Percentiles rank a stretch among this genome's conserved stretches.
phyloP scores from a whole-genome alignment of 495 filamentous ascomycete genomes.

The Daldinia decipiens region DNA sequence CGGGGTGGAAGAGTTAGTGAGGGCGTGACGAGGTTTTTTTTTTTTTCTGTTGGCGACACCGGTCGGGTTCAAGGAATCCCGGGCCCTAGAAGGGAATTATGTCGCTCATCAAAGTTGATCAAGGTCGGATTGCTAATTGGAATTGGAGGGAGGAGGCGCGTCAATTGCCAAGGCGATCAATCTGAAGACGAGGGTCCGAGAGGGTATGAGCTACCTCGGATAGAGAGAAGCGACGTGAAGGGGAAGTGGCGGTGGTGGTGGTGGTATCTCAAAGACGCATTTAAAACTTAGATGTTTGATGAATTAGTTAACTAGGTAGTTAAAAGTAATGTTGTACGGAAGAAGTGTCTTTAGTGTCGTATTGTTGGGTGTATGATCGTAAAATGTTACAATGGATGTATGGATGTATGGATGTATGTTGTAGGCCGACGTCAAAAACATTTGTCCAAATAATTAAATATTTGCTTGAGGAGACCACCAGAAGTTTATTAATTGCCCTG shows the following conservation, averaged over 20 bases:
- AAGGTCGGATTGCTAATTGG: not conserved
- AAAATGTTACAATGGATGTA: constrained; percentile 13
- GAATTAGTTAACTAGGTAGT: too few species aligned
- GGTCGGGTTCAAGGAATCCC: constrained; percentile 10
- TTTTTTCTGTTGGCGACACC: constrained; percentile 3
- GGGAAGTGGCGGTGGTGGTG: not conserved
- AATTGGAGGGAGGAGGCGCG: constrained; percentile 2
- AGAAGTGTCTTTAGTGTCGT: constrained; percentile 6
- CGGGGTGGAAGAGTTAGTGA: constrained; percentile 30
- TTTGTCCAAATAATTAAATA: constrained; percentile 8
- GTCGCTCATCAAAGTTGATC: constrained; percentile 13
- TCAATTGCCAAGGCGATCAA: constrained; percentile 21
- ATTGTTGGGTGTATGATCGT: constrained; percentile 11
- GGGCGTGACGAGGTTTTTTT: constrained; percentile 18
- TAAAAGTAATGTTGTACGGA: constrained; percentile 4
- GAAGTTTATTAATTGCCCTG: constrained; percentile 11
- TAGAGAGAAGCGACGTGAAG: constrained; percentile 8
- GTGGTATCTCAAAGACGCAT: constrained; percentile 4
- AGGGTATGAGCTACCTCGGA: not conserved
- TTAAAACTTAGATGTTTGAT: not conserved
- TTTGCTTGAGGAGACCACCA: constrained; percentile 1
- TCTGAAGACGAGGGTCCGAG: not conserved
- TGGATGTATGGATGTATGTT: too few species aligned
- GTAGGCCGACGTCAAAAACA: constrained; percentile 37
- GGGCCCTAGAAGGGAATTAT: not conserved